Evolutionary conservation across 495 filamentous ascomycete genomes (phyloP), one percentile per base, ranked within the genome.

Genomic region (Pseudotulostoma volvatum): DNA sequence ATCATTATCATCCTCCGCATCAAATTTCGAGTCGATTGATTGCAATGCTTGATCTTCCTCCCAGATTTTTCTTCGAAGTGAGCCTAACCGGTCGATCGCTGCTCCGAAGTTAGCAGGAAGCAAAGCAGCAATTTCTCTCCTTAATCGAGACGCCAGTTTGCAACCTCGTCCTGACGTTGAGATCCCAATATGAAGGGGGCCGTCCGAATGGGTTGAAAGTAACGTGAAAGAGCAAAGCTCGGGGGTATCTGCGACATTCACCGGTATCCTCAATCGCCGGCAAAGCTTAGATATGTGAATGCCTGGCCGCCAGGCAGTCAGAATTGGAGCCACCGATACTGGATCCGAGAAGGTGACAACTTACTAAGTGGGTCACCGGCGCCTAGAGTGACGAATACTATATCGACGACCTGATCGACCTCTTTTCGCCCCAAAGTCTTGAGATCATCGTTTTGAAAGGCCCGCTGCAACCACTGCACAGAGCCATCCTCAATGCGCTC

Each of bases 101-200:
- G 45, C 49, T n/a, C 90, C 90, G n/a, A 96, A 67, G n/a, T 81
- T 70, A 5, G 63, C 51, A 0, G 92, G 92, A 11, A 97, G 70
- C 1, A 71, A 68, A 1, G 84, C 73, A 11, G 79, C 78, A 37
- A 97, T 79, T 52, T 96, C 90, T 28, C 92, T 68, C 21, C 85
- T 73, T 44, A 97, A 79, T n/a, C 90, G 71, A 2, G 83, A 81
- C 4, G 92, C 82, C 23, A 97, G 73, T 51, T 95, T 95, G 64
- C 90, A 97, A 0, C 90, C 90, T 44, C 81, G 78, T 13, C 92
- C 92, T 18, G 90, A 94, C 1, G 90, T 97, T 3, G 90, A 96
- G 36, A 96, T 83, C 33, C 88, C 90, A 44, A 97, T 79, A 49
- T 97, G 90, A 19, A 97, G 65, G 30, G 90, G 92, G 0, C 90